These are phyloP conservation scores for Luffa acutangula DNA, from an alignment of 306 rosid species.

Conservation along the genomic window DNA sequence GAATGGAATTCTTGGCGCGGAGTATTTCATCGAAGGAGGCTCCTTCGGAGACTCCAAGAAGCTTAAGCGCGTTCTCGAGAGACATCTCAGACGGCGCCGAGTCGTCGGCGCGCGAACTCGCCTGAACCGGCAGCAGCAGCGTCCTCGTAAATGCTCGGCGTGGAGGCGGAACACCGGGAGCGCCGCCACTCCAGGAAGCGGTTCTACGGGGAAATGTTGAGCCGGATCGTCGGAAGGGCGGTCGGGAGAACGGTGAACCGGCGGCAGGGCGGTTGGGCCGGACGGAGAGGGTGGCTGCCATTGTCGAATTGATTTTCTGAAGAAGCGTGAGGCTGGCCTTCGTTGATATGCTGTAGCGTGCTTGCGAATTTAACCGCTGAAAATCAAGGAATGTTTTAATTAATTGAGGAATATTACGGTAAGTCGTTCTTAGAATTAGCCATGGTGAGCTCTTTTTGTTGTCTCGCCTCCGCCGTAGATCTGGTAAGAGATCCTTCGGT, in stretches of 20 bases:
- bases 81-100: constrained; percentile 86
- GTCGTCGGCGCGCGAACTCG: constrained; percentile 79
- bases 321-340: constrained; percentile 29
- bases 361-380: not conserved
- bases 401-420: not conserved
- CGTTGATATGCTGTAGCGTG: not conserved
- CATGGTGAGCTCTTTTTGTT: not conserved
- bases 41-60: constrained; percentile 84
- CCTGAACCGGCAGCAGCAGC: constrained; percentile 35
- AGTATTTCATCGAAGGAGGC: constrained; percentile 94
- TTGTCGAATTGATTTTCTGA: not conserved
- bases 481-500: not conserved
- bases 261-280: constrained; percentile 70
- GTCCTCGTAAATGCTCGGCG: constrained; percentile 23
- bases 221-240: constrained; percentile 26
- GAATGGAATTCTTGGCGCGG: constrained; percentile 73
- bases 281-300: constrained; percentile 77
- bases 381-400: not conserved
- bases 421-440: not conserved
- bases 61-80: constrained; percentile 81
- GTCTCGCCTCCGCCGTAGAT: not conserved
- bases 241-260: constrained; percentile 43
- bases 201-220: constrained; percentile 13
- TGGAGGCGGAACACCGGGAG: not conserved
- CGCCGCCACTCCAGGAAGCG: constrained; percentile 27